phyloP scores from a whole-genome alignment of 352 stramenopile species.

The Phytopythium oedochilum region DNA sequence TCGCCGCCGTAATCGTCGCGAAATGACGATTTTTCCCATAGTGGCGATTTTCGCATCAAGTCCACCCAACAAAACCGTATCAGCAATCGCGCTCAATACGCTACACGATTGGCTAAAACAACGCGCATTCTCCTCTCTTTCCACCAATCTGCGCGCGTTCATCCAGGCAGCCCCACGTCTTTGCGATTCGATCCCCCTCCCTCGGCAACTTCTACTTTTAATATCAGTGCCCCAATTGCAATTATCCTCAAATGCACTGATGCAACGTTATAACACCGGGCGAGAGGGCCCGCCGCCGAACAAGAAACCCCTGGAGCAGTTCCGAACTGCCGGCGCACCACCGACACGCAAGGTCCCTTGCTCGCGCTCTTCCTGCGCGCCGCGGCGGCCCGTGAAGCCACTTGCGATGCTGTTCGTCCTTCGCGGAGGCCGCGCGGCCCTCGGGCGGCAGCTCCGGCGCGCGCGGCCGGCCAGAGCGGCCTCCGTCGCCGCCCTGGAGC shows the following conservation, averaged over 20 bases:
- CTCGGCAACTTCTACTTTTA: background rate
- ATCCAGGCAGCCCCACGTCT: constrained; percentile 3
- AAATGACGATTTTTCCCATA: too few species aligned
- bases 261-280: background rate
- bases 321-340: background rate
- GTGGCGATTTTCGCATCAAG: too few species aligned
- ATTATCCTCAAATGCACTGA: background rate
- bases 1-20: too few species aligned
- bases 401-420: constrained; percentile 4
- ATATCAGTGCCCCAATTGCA: background rate
- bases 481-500: background rate
- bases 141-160: background rate
- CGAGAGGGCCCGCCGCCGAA: background rate
- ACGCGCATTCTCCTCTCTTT: background rate
- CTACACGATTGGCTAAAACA: background rate
- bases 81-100: constrained; percentile 1
- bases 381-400: background rate
- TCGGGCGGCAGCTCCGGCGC: constrained; percentile 11
- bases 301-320: background rate
- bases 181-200: background rate
- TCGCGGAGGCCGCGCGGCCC: background rate
- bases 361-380: background rate
- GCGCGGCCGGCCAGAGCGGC: constrained; percentile 6
- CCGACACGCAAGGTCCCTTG: background rate
- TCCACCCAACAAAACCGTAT: too few species aligned